phyloP scores from a whole-genome alignment of 495 filamentous ascomycete species.

The Saxispiralis lemnorum region DNA sequence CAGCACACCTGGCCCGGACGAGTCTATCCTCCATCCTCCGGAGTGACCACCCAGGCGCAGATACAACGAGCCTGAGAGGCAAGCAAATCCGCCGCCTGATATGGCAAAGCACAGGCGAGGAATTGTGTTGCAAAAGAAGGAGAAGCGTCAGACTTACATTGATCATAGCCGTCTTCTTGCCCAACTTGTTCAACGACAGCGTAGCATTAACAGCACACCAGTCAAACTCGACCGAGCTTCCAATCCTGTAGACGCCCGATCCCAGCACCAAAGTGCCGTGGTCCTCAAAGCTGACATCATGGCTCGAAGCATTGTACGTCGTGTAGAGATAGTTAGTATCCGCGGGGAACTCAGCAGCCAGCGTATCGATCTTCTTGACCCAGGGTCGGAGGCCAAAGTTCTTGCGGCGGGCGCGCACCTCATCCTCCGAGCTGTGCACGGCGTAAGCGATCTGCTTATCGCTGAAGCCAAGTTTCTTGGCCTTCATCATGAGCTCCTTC shows the following conservation, averaged over 20 bases:
- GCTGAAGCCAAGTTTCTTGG: constrained; percentile 95
- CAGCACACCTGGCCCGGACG: too few relatives aligned
- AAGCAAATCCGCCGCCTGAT: too few relatives aligned
- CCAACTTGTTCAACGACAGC: constrained; percentile 66
- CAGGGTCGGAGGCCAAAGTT: constrained; percentile 72
- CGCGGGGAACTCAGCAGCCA: constrained; percentile 95
- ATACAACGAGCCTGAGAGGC: too few relatives aligned
- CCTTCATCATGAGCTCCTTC: constrained; percentile 68
- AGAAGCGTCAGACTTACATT: constrained; percentile 32
- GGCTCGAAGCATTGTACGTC: constrained; percentile 89
- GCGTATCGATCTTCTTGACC: constrained; percentile 95
- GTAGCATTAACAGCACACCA: constrained; percentile 97
- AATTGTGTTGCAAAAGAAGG: neutral
- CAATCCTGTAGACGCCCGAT: constrained; percentile 90
- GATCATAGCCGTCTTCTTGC: constrained; percentile 97
- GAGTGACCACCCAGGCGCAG: too few relatives aligned
- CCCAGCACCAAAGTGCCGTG: constrained; percentile 80
- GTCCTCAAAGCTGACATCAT: constrained; percentile 91
- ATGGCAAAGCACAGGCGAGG: too few relatives aligned
- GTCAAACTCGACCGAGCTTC: constrained; percentile 94
- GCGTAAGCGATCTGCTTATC: constrained; percentile 83
- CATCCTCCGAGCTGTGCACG: constrained; percentile 73
- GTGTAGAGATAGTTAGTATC: constrained; percentile 96
- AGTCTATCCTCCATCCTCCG: too few relatives aligned
- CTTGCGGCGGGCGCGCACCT: constrained; percentile 69